Evolutionary conservation across 2,329 filamentous ascomycete genomes (phyloP), one percentile per base, ranked within the genome.

Genomic region (Microsporum canis): DNA sequence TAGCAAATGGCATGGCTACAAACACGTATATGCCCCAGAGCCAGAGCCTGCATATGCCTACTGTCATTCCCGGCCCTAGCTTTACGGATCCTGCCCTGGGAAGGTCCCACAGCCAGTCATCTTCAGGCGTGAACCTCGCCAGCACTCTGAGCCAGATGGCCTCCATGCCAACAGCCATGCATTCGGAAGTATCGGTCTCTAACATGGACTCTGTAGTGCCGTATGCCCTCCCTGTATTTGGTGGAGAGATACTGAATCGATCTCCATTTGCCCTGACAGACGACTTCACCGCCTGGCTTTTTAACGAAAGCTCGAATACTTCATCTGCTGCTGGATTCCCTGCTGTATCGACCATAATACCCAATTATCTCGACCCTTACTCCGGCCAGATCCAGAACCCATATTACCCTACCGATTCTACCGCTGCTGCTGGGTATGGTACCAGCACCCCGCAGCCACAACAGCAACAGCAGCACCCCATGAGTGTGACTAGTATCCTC

Each of bases 221-320:
- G 3, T 77, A 72, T 63, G 71, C 88, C 3, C 88, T 95, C 67
- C 90, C 92, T 0, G 87, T 96, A 31, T 96, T 96, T 73, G 90
- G 90, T 14, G 86, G 83, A 31, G 90, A 95, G 67, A 87, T 84
- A 17, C 86, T 89, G 63, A 91, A 88, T 67, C 88, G 92, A 61
- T 95, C 91, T 2, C 91, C 92, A 0, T 92, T 92, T 70, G 86
- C 88, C 6, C 88, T 95, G 77, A 87, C 89, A 0, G 89, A 95
- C 70, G 90, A 95, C 69, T 94, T 94, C 68, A 86, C 91, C 65
- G 86, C 87, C 3, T 95, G 88, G 79, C 74, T 95, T 31, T 95
- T 95, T 74, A 91, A 88, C 70, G 85, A 85, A 39, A 81, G 81
- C 17, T 77, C 82, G 14, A 77, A 82, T 34, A 77, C 75, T 10